A percentile compares a stretch with the other conserved stretches of the same genome.
Conservation (phyloP, 140 eudicot species). For the Ambrosia hybrid region DNA sequence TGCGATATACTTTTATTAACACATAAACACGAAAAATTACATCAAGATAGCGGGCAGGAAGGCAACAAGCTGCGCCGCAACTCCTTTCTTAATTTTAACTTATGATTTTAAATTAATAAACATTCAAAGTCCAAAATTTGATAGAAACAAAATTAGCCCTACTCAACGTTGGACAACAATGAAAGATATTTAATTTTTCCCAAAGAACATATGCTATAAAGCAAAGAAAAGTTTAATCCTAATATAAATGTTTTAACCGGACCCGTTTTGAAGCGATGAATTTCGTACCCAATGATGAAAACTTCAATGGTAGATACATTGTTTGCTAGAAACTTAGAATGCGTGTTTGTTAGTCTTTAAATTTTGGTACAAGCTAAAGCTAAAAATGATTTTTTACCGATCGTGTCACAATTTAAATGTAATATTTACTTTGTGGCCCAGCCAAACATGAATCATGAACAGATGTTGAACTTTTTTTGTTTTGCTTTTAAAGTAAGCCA, state of each 20-base stretch:
- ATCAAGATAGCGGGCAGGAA: too few species aligned
- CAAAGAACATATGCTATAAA: too few species aligned
- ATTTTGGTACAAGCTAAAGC: neutral
- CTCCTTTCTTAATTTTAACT: neutral
- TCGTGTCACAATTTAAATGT: neutral
- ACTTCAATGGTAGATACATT: neutral
- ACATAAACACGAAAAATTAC: too few species aligned
- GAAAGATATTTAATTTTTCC: too few species aligned
- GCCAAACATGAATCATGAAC: neutral
- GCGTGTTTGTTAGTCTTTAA: neutral
- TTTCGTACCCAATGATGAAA: neutral
- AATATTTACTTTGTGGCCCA: slow-evolving; percentile 7
- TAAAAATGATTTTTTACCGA: neutral
- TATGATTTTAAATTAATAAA: too few species aligned
- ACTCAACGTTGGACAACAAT: too few species aligned
- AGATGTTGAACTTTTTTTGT: slow-evolving; percentile 18
- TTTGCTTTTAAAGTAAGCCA: slow-evolving; percentile 27
- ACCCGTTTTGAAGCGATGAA: neutral
- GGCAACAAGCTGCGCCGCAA: too few species aligned
- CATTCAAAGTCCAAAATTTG: neutral
- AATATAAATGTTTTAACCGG: neutral
- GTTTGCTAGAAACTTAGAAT: neutral
- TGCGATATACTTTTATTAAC: too few species aligned
- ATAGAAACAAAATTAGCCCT: neutral
- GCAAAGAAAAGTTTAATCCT: too few species aligned